Base-by-base conservation (phyloP, 1,284 basidiomycete genomes). In the Ustilago cynodontis region DNA sequence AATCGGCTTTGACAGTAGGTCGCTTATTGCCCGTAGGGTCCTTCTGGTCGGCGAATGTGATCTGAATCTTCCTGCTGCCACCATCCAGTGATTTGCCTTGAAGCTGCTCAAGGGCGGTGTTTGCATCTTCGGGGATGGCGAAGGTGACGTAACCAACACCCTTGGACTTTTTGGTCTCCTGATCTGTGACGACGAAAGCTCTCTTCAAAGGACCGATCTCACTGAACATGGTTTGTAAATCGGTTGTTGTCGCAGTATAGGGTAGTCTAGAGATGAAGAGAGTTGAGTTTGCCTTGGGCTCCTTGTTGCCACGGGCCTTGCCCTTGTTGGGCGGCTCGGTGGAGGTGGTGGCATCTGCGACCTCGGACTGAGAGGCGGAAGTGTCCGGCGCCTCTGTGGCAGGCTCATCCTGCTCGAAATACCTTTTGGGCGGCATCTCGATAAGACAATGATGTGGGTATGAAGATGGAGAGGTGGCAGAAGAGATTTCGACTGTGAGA, bases 91-190 rank as follows among this genome's bases (percentile, higher is more conserved):
- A 79, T 56, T 81, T 80, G 7, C 78, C 83, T 50, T 85, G 82
- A 5, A 86, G 76, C 63, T 81, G 77, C 11, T 79, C 63, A 22
- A 83, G 57, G 10, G 84, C 83, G 18, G 73, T 71, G 39, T 71
- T 65, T 13, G 95, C 97, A 87, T 99, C 97, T 81, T 97, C 93
- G 62, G 89, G 90, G 72, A 94, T 89, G 1, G 95, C 91, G 87
- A 95, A 99, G 0, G 94, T 92, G 69, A 98, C 94, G 86, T 98
- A 99, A 71, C 96, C 96, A n/a, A 98, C 94, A 78, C 96, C 97
- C 86, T 98, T 98, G 4, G 94, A 95, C 31, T 91, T 89, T 41
- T 93, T 92, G 0, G 92, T 91, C 37, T 69, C 91, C 52, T 90
- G 90, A 71, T 94, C 92, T 4, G 91, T 91, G 13, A 98, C 96